Base-by-base conservation (phyloP, 768 basidiomycete genomes). In the Russula emetica region DNA sequence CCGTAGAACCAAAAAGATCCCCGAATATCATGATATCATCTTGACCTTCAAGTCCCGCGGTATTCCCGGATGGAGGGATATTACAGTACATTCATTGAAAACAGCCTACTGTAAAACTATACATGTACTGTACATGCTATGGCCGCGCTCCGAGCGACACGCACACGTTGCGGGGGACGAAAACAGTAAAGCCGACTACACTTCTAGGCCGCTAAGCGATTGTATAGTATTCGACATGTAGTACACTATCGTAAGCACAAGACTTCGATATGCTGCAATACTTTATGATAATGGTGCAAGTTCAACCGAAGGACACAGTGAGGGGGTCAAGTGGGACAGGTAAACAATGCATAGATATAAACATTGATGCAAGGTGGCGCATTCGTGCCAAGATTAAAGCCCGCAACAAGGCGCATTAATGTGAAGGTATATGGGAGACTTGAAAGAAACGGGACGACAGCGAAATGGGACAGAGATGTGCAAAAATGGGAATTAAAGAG, bases 311-410 rank as follows among this genome's bases (percentile, higher is more conserved):
- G 20, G 32, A 34, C 18, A 55, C 53, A 40, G 44, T 64, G 57
- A 42, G 44, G 51, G 42, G 54, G 58, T 60, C 44, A 64, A 49
- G 28, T 49, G 45, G 55, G 66, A 55, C 30, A 20, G 28, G 58
- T 55, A 64, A 60, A 58, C 20, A 53, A 55, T 64, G 63, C 63
- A 60, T 50, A 64, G 58, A 64, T 55, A 64, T 64, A 64, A 64
- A 60, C 58, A 64, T 32, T 64, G 58, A 49, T 60, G 63, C 53
- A 58, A 54, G n/a, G 47, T 28, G 40, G 44, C 52, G 54, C 36
- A 16, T 22, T 54, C 49, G 40, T 40, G 49, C 63, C 58, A 40
- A 54, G 53, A 66, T 66, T 66, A 66, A 50, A 54, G 40, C 57
- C 57, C 54, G 22, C 14, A 61, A 56, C 36, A 26, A 11, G 52